phyloP scores from a whole-genome alignment of 2,329 filamentous ascomycete species.

The Penicillium sp. region DNA sequence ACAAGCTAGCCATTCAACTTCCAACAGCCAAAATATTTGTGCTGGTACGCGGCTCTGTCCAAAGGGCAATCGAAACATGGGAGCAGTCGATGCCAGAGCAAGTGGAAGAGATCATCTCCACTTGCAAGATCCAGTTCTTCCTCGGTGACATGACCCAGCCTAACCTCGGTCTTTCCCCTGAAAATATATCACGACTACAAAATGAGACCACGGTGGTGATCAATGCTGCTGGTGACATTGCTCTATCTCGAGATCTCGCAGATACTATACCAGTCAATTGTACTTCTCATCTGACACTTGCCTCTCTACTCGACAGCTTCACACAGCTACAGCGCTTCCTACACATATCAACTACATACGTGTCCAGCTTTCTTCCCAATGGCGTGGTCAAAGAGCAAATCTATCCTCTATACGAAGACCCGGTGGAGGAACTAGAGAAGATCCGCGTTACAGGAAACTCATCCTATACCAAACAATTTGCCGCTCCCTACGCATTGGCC shows the following conservation, averaged over 20 bases:
- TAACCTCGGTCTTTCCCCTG: constrained; percentile 7
- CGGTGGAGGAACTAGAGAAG: neutral
- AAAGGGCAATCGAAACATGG: constrained; percentile 11
- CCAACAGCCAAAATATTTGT: constrained; percentile 16
- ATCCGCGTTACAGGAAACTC: constrained; percentile 11
- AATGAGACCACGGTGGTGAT: constrained; percentile 16
- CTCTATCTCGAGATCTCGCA: constrained; percentile 9
- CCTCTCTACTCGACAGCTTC: constrained; percentile 4
- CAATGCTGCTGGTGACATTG: constrained; percentile 18
- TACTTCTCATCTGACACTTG: constrained; percentile 4
- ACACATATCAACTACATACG: constrained; percentile 15
- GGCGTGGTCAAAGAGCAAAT: constrained; percentile 9
- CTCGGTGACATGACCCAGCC: constrained; percentile 16
- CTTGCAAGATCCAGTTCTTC: constrained; percentile 17
- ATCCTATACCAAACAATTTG: constrained; percentile 4
- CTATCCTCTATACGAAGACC: neutral
- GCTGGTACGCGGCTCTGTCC: constrained; percentile 8
- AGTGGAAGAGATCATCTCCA: constrained; percentile 18
- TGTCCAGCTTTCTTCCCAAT: constrained; percentile 11
- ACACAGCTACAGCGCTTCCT: constrained; percentile 5
- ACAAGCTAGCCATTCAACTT: constrained; percentile 17
- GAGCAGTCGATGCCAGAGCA: constrained; percentile 18
- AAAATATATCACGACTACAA: constrained; percentile 6
- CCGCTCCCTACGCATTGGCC: constrained; percentile 15
- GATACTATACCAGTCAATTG: constrained; percentile 15